Evolutionary conservation across 2,329 filamentous ascomycete species (phyloP), one percentile per base, ranked within the genome.

Genomic region (Hawksworthiomyces lignivorus): DNA sequence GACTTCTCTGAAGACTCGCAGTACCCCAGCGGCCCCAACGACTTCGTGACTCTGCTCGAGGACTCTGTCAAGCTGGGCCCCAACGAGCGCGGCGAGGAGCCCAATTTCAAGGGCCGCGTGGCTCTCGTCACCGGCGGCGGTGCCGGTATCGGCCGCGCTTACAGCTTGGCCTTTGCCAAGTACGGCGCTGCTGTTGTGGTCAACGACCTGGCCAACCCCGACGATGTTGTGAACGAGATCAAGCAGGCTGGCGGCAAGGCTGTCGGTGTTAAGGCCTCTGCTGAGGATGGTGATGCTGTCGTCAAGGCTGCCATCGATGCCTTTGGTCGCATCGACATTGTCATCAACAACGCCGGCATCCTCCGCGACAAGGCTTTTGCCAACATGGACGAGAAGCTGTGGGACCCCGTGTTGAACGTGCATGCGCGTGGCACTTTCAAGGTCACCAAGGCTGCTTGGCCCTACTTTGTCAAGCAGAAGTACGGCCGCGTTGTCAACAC

Each of bases 261-360:
- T 21, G 85, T 87, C 44, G 88, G 88, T 54, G 87, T 94, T 64
- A 96, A 94, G 72, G 87, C 87, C 44, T 94, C 86, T 36, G 89
- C 89, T 46, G 87, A 95, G 62, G 87, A 98, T 47, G 92, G 92
- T 35, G 89, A 96, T 42, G 75, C 75, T 29, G 87, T 97, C 35
- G 82, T 98, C 55, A 94, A 96, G 75, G 82, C 78, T 44, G 90
- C 90, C 43, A 94, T 98, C 56, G 90, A 97, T 59, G 81, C 84
- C 30, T 97, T 85, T 61, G 92, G 92, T 55, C 86, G 92, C 55
- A 77, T 98, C 55, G 92, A 98, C 60, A 89, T 98, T 49, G 66
- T 98, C 50, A 76, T 98, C 71, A 98, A 98, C 80, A 98, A 98
- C 59, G 92, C 92, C 40, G 92, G 92, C 58, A 98, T 98, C 54